These are phyloP conservation scores for Colletotrichum somersetense DNA, from an alignment of 2,329 filamentous ascomycete genomes.

Conservation along the genomic window DNA sequence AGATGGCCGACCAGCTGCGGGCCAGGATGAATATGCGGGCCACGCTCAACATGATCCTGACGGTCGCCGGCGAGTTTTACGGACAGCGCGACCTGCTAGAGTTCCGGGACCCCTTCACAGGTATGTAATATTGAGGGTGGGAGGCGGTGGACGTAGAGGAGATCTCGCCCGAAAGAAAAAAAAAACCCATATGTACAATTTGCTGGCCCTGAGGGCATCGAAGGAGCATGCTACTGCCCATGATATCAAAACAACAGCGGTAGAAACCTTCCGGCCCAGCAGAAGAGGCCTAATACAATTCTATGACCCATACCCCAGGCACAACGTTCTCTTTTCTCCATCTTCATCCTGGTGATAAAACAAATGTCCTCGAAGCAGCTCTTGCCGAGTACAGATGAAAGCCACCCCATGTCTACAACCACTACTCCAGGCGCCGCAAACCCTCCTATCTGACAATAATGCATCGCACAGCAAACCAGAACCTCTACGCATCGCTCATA, in stretches of 20 bases:
- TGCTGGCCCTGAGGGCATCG: background rate
- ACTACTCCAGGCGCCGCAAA: conserved; percentile 21
- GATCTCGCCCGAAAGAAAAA: background rate
- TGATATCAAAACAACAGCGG: conserved; percentile 31
- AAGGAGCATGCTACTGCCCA: conserved; percentile 26
- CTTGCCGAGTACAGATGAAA: conserved; percentile 43
- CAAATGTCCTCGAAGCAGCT: conserved; percentile 43
- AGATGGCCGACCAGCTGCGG: conserved; percentile 46
- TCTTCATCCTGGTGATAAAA: conserved; percentile 5
- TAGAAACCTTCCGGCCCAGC: background rate
- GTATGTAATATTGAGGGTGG: conserved; percentile 50
- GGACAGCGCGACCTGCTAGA: conserved; percentile 89
- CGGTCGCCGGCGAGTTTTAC: conserved; percentile 87
- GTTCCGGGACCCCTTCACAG: conserved; percentile 73
- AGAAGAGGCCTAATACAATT: conserved; percentile 15
- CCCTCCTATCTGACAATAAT: background rate
- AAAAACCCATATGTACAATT: conserved; percentile 21
- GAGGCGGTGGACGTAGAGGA: background rate
- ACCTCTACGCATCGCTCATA: conserved; percentile 52
- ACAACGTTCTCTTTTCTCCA: background rate
- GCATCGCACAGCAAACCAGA: conserved; percentile 20
- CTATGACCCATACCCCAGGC: background rate
- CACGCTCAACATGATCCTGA: conserved; percentile 94
- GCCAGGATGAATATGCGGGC: conserved; percentile 68
- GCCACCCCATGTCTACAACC: conserved; percentile 6